Evolutionary conservation across 768 basidiomycete species (phyloP), one percentile per base, ranked within the genome.

Genomic region (Lactarius pseudohatsudake): DNA sequence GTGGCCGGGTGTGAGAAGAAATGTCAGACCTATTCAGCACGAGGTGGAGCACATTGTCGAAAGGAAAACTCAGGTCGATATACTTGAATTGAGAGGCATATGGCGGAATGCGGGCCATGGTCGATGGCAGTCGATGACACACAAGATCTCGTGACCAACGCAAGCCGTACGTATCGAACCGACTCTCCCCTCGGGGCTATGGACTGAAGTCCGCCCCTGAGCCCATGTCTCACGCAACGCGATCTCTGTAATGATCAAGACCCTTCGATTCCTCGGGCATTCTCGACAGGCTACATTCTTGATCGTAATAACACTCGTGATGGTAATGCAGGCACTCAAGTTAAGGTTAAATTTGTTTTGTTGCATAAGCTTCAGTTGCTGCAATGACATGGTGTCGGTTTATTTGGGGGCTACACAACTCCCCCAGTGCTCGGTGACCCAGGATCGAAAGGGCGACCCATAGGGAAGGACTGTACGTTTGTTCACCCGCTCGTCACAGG

Each of bases 81-180:
- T 69, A 54, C 38, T 64, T 45, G 60, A 69, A 71, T 8, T 56
- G 57, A 28, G 70, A 61, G 28, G 70, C 68, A n/a, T 71, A 71
- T 28, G 63, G 8, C 4, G 67, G 67, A 10, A 30, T 36, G 36
- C 36, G 8, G 36, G 36, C 36, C 36, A 36, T 36, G 8, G 36
- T 36, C 11, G 11, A 36, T 13, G 36, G 36, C 10, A 2, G 36
- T 36, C 36, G 13, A 36, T n/a, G n/a, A n/a, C n/a, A n/a, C n/a
- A n/a, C n/a, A n/a, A n/a, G n/a, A n/a, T n/a, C n/a, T n/a, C n/a
- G n/a, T n/a, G n/a, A n/a, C n/a, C n/a, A n/a, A n/a, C n/a, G n/a
- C n/a, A n/a, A n/a, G n/a, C n/a, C n/a, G n/a, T n/a, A n/a, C n/a
- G n/a, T n/a, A n/a, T n/a, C n/a, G n/a, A n/a, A n/a, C n/a, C n/a